Percentiles rank a stretch among this genome's conserved stretches.
Evolutionary conservation across 106 monocot species (phyloP).

Genomic region (Apostasia shenzhenica): DNA sequence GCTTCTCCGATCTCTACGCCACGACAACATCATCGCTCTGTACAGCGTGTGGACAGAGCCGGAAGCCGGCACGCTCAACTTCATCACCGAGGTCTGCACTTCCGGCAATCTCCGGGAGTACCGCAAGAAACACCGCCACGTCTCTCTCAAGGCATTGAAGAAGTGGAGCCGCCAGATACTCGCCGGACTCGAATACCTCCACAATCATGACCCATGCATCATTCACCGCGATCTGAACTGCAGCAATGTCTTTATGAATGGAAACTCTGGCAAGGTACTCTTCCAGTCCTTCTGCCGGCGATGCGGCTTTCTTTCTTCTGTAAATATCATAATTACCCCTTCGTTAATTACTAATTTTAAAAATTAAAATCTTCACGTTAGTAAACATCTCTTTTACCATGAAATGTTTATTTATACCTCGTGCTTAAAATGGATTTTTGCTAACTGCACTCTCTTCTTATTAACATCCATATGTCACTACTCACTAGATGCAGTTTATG

Average conservation of each 20-base stretch:
- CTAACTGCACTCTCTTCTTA: too few species aligned
- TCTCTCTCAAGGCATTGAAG: slow-evolving; percentile 75
- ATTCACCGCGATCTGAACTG: slow-evolving; percentile 90
- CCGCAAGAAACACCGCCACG: slow-evolving; percentile 52
- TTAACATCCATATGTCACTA: too few species aligned
- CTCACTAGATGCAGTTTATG: too few species aligned
- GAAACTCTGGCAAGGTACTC: slow-evolving; percentile 57
- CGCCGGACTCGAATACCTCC: slow-evolving; percentile 63
- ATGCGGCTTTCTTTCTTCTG: neutral
- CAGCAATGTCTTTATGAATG: slow-evolving; percentile 92
- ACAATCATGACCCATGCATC: slow-evolving; percentile 73
- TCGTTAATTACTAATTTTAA: neutral
- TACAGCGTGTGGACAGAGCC: slow-evolving; percentile 26
- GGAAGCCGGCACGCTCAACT: slow-evolving; percentile 42
- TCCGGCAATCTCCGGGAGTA: slow-evolving; percentile 73
- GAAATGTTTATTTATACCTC: too few species aligned
- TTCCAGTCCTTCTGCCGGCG: neutral
- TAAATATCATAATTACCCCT: neutral
- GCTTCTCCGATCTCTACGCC: slow-evolving; percentile 50
- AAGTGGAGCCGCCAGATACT: slow-evolving; percentile 84
- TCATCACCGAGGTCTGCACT: slow-evolving; percentile 91
- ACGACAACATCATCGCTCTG: slow-evolving; percentile 61
- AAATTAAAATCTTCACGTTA: too few species aligned
- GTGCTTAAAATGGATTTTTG: too few species aligned
- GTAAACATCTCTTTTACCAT: too few species aligned